A percentile compares a stretch with the other conserved stretches of the same genome.
phyloP scores from a whole-genome alignment of 2,329 filamentous ascomycete genomes.

The Cladophialophora yegresii region DNA sequence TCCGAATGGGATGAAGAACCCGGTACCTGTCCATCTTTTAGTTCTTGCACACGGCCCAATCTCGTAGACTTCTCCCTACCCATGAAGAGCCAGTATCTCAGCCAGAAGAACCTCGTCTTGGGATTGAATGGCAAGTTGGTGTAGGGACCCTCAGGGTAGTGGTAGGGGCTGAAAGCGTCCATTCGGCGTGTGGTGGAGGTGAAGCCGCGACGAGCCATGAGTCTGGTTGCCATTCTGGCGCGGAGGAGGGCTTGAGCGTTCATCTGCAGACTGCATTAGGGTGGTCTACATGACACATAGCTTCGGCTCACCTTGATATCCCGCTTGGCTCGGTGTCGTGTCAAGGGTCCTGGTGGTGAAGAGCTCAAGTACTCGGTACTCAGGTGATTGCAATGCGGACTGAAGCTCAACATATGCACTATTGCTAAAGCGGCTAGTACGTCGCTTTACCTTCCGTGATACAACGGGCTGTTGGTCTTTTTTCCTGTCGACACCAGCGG shows the following conservation, averaged over 20 bases:
- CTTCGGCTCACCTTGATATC: slow-evolving; percentile 1
- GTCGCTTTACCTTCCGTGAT: slow-evolving; percentile 10
- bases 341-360: background rate
- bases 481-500: slow-evolving; percentile 6
- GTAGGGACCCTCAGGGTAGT: slow-evolving; percentile 95
- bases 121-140: slow-evolving; percentile 98
- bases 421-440: background rate
- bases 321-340: slow-evolving; percentile 5
- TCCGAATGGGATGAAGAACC: slow-evolving; percentile 62
- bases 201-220: slow-evolving; percentile 89
- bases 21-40: slow-evolving; percentile 49
- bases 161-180: slow-evolving; percentile 76
- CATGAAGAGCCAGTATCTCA: slow-evolving; percentile 82
- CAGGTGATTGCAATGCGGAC: slow-evolving; percentile 10
- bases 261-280: slow-evolving; percentile 64
- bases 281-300: background rate
- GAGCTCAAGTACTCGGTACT: background rate
- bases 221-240: slow-evolving; percentile 62
- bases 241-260: slow-evolving; percentile 68
- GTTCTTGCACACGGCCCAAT: slow-evolving; percentile 45
- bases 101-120: slow-evolving; percentile 77
- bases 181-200: slow-evolving; percentile 72
- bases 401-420: slow-evolving; percentile 1
- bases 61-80: slow-evolving; percentile 39
- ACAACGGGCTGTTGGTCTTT: slow-evolving; percentile 1